Percentiles rank a stretch among this genome's conserved stretches.
phyloP scores from a whole-genome alignment of 306 rosid genomes.

The Corylus heterophylla region DNA sequence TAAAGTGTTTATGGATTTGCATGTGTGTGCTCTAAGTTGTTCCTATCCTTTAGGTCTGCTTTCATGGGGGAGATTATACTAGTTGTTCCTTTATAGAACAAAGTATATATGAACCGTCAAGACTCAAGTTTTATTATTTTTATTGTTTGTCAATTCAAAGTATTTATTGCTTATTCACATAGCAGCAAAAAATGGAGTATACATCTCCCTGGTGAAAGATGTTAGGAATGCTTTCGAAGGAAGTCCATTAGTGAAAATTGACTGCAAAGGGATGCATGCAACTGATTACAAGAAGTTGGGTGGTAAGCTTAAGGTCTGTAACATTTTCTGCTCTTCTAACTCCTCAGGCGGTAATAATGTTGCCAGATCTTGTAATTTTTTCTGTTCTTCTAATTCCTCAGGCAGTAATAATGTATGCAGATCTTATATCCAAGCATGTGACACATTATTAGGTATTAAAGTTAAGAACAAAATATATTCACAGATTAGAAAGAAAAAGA shows the following conservation, averaged over 20 bases:
- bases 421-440: conserved; percentile 15
- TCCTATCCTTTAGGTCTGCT: conserved; percentile 9
- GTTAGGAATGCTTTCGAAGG: conserved; percentile 92
- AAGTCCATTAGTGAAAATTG: conserved; percentile 75
- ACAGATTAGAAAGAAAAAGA: not conserved
- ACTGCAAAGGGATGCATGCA: conserved; percentile 85
- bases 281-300: conserved; percentile 96
- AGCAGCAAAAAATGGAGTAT: conserved; percentile 93
- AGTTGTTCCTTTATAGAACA: not conserved
- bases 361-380: conserved; percentile 11
- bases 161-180: conserved; percentile 29
- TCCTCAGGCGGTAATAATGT: conserved; percentile 2
- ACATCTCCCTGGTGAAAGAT: conserved; percentile 66
- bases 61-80: not conserved
- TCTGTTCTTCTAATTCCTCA: conserved; percentile 8
- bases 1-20: conserved; percentile 1
- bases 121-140: not conserved
- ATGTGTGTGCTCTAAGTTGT: conserved; percentile 21
- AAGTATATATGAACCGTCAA: conserved; percentile 11
- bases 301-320: conserved; percentile 83
- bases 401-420: not conserved
- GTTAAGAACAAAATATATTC: conserved; percentile 1
- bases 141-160: conserved; percentile 12
- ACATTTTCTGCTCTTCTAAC: conserved; percentile 1
- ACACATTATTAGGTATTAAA: conserved; percentile 2